Evolutionary conservation across 2,329 filamentous ascomycete genomes (phyloP).

Genomic region (Aspergillus caelatus): DNA sequence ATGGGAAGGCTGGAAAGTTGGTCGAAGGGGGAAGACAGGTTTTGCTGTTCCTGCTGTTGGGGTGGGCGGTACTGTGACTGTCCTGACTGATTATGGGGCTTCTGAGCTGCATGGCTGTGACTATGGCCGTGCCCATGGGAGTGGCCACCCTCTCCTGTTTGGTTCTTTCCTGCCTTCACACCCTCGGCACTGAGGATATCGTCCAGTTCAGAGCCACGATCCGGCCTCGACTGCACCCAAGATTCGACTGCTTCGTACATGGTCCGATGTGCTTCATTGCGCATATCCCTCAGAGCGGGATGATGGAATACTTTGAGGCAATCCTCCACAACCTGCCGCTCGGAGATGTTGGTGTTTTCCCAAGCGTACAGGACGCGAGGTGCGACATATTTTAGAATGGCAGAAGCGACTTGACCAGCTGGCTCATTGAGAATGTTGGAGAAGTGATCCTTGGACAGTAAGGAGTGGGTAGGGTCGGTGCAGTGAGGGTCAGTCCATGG

Average conservation of each 20-base stretch:
- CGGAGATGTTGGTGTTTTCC: slow-evolving; percentile 81
- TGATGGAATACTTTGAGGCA: slow-evolving; percentile 87
- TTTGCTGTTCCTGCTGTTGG: slow-evolving; percentile 29
- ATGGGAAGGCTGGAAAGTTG: slow-evolving; percentile 38
- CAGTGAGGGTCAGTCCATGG: slow-evolving; percentile 77
- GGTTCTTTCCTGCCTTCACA: slow-evolving; percentile 79
- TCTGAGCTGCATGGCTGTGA: slow-evolving; percentile 21
- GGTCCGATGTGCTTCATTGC: slow-evolving; percentile 75
- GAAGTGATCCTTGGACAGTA: slow-evolving; percentile 84
- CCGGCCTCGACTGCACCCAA: slow-evolving; percentile 74
- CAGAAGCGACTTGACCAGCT: slow-evolving; percentile 72
- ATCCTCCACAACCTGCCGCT: slow-evolving; percentile 82
- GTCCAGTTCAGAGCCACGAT: slow-evolving; percentile 69
- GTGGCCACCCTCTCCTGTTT: slow-evolving; percentile 32
- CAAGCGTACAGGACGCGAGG: slow-evolving; percentile 89
- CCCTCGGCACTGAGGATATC: slow-evolving; percentile 78
- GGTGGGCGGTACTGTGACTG: slow-evolving; percentile 26
- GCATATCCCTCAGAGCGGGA: slow-evolving; percentile 75
- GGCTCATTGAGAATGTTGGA: slow-evolving; percentile 77
- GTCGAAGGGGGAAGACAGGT: slow-evolving; percentile 32
- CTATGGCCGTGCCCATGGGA: slow-evolving; percentile 33
- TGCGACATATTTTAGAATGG: slow-evolving; percentile 81
- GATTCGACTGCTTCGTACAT: slow-evolving; percentile 87
- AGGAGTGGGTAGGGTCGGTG: slow-evolving; percentile 78
- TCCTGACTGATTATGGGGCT: not conserved